Percentiles rank a stretch among this genome's conserved stretches.
Evolutionary conservation across 768 basidiomycete genomes (phyloP).

Genomic region (Russula emetica): DNA sequence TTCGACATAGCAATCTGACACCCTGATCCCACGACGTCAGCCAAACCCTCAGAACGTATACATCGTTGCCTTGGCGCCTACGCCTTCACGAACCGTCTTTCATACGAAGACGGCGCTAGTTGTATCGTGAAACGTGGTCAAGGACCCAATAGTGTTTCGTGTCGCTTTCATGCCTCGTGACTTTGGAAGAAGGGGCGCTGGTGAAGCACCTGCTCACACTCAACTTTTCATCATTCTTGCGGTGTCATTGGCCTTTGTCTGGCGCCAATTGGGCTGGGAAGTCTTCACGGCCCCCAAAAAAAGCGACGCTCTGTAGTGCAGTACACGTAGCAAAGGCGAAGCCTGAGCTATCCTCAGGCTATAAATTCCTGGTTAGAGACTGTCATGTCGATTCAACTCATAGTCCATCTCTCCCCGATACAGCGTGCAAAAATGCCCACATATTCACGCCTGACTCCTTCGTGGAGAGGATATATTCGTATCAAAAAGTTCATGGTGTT

Average conservation of each 20-base stretch:
- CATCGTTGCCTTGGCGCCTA: background rate
- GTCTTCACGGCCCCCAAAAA: too few relatives aligned
- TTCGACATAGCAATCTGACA: slow-evolving; percentile 12
- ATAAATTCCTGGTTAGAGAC: slow-evolving; percentile 1
- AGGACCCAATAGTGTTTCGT: background rate
- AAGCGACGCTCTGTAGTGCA: background rate
- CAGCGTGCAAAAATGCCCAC: slow-evolving; percentile 13
- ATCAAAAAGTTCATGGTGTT: slow-evolving; percentile 24
- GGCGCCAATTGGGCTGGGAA: background rate
- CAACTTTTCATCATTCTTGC: background rate
- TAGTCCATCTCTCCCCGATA: background rate
- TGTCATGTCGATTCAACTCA: background rate
- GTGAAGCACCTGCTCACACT: background rate
- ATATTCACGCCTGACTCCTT: slow-evolving; percentile 21
- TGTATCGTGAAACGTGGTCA: background rate
- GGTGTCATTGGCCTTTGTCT: background rate
- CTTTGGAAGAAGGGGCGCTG: background rate
- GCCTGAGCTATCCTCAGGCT: background rate
- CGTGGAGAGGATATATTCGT: slow-evolving; percentile 20
- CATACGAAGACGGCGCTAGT: background rate
- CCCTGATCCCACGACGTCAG: background rate
- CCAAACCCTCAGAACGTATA: slow-evolving; percentile 4
- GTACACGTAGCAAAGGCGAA: background rate
- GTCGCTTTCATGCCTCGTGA: background rate
- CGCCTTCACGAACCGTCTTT: background rate